Conservation (phyloP, 306 rosid species). For the Vachellia collinsii region DNA sequence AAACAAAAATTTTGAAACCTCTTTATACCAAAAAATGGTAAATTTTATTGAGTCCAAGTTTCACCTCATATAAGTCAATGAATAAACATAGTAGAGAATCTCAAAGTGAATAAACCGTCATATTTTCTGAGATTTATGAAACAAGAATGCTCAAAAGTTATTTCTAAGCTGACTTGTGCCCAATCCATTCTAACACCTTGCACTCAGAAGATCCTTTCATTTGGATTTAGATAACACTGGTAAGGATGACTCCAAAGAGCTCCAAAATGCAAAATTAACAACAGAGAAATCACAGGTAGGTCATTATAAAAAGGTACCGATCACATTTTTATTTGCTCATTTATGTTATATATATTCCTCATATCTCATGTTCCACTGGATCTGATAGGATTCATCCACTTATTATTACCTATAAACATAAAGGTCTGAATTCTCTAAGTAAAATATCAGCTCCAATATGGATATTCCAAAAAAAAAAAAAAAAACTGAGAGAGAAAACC, state of each 20-base stretch:
- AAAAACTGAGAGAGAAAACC: background rate
- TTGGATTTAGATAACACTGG: conserved; percentile 6
- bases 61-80: conserved; percentile 13
- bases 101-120: background rate
- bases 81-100: conserved; percentile 18
- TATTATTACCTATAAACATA: background rate
- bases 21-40: conserved; percentile 10
- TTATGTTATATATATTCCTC: conserved; percentile 18
- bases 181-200: too few relatives aligned
- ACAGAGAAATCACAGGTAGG: background rate
- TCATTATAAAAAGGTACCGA: background rate
- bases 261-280: background rate
- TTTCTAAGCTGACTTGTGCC: background rate
- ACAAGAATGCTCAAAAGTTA: background rate
- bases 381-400: background rate
- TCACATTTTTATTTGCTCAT: conserved; percentile 10
- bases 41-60: conserved; percentile 14
- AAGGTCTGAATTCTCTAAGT: background rate
- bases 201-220: conserved; percentile 15
- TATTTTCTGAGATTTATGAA: background rate
- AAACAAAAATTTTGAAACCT: conserved; percentile 22
- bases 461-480: conserved; percentile 1
- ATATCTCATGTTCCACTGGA: background rate
- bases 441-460: background rate
- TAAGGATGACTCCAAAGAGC: conserved; percentile 9